phyloP scores from a whole-genome alignment of 2,329 filamentous ascomycete genomes.

The Ascochyta pisi region DNA sequence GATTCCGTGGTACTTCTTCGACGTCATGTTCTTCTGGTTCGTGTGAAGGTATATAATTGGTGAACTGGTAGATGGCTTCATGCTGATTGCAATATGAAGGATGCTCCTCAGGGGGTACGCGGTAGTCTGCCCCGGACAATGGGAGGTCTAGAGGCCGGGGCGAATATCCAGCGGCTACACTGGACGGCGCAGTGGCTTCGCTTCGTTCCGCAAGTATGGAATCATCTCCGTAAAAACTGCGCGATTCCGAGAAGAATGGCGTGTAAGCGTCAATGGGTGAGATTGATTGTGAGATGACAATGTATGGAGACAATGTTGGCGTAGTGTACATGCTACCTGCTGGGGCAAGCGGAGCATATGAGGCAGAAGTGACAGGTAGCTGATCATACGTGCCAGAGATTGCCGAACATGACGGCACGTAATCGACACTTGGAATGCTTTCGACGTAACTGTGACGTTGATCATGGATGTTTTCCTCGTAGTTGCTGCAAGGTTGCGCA shows the following conservation, averaged over 20 bases:
- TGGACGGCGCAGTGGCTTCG: conserved; percentile 42
- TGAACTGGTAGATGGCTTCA: conserved; percentile 44
- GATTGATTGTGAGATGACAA: conserved; percentile 33
- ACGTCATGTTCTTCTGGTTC: conserved; percentile 56
- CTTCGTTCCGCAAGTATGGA: conserved; percentile 34
- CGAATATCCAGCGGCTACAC: conserved; percentile 54
- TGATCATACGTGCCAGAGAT: conserved; percentile 18
- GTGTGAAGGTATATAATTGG: conserved; percentile 37
- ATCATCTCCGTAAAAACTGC: conserved; percentile 49
- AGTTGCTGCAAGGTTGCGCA: conserved; percentile 9
- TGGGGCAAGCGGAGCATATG: conserved; percentile 18
- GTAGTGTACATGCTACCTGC: conserved; percentile 19
- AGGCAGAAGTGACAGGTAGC: conserved; percentile 19
- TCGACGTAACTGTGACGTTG: conserved; percentile 17
- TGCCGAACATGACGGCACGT: conserved; percentile 18
- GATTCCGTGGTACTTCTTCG: conserved; percentile 61
- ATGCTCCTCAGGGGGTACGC: conserved; percentile 50
- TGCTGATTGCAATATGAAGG: conserved; percentile 43
- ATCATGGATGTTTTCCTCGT: conserved; percentile 3
- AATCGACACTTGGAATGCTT: conserved; percentile 20
- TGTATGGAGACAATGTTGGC: conserved; percentile 31
- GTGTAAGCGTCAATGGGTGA: conserved; percentile 43
- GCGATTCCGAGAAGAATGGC: conserved; percentile 43
- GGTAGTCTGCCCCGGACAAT: conserved; percentile 57
- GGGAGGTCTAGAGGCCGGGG: conserved; percentile 58